Evolutionary conservation across 192 early-diverging fungal species (phyloP), one percentile per base, ranked within the genome.

Genomic region (Coemansia sp.): DNA sequence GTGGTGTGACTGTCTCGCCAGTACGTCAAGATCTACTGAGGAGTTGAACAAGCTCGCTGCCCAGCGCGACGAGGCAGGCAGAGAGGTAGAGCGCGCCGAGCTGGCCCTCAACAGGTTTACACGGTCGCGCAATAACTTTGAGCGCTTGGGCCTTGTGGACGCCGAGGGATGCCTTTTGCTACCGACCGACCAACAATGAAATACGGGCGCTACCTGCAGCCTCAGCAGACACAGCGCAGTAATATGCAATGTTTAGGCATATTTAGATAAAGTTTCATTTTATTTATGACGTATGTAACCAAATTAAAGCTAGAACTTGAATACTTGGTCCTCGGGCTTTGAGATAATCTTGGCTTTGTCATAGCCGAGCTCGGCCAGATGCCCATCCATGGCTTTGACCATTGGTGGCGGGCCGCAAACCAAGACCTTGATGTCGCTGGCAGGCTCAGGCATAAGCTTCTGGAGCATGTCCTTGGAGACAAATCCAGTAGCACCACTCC

Each of bases 341-440:
- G 91, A 92, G 57, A 95, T 87, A 62, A 88, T 82, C 62, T 87
- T 85, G 67, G 91, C 78, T 71, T 92, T 90, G 35, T 89, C 87
- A 71, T 90, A 95, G 50, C 95, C 95, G 32, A 95, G 84, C 33
- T 92, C 89, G 50, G 85, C 86, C 55, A 88, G 85, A 65, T 84
- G 58, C 62, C 79, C 87, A 66, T 86, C 80, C 93, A 96, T 93
- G 66, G 90, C 92, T 68, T 88, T 87, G 79, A 93, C 80, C 91
- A 97, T 95, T 4, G 95, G 95, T 49, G 89, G 91, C 30, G 95
- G 94, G 39, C 96, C 96, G 75, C 96, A 96, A 17, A 98, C 73
- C 35, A 98, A 84, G 44, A 98, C 82, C 87, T 96, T 96, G 82
- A 92, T 85, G 69, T 94, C 90, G 38, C 85, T 61, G 23, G 93